Base-by-base conservation (phyloP, 2,329 filamentous ascomycete species). In the Fragosphaeria purpurea region DNA sequence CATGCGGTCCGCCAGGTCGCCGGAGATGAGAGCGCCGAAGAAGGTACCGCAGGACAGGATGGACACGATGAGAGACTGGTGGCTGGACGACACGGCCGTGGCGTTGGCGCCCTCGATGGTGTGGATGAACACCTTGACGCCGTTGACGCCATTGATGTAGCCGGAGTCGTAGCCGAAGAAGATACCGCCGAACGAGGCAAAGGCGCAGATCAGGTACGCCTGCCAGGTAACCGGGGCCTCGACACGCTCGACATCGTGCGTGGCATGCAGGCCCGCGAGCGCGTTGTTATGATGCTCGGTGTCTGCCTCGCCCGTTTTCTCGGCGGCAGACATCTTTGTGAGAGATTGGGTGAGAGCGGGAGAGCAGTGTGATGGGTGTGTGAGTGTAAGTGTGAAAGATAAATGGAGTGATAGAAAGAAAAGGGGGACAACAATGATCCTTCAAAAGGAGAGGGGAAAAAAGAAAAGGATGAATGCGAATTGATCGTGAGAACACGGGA, bases 131-230 rank as follows among this genome's bases (percentile, higher is more conserved):
- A 68, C 66, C 10, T 62, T 41, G 57, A 72, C 70, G 58, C 71
- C 77, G 41, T 77, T 68, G 53, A 83, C 79, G 63, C 80, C 80
- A 63, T 80, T 81, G 71, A 86, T 86, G 69, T 85, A 86, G 58
- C 85, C 85, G 41, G 83, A 86, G 61, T 88, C 85, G 67, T 86
- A 89, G 46, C 85, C 85, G 67, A 88, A 86, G 71, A 88, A 84
- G 68, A 87, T 85, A 66, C 79, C 82, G 61, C 82, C 82, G 54
- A 85, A 84, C 37, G 82, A 80, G 53, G 82, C 82, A 56, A 85
- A 86, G 56, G 79, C 82, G 66, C 82, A 85, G 62, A 85, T 76
- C 47, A 83, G 55, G 65, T 86, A 85, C 50, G 82, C 82, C 71
- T 82, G 81, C 67, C 78, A 68, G 57, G 82, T 85, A 59, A 85